Base-by-base conservation (phyloP, 345 rosid species). In the Brassica carinata region DNA sequence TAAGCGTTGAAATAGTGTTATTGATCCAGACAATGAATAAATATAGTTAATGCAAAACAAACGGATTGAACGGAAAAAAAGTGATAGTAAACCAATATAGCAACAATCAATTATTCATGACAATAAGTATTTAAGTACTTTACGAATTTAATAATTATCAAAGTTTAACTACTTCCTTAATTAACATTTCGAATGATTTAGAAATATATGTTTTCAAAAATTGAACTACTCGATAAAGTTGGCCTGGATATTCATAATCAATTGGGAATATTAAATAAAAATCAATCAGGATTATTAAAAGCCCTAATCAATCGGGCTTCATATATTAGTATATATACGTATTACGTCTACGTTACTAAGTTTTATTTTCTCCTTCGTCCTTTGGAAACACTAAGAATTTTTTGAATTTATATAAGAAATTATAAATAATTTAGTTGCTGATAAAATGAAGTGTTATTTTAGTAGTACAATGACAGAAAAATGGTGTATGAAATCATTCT, bases 371-470 rank as follows among this genome's bases (percentile, higher is more conserved):
- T 66, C 30, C n/a, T 1, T 70, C 33, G 70, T 51, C 71, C 65
- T 7, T 59, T 64, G 40, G 76, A 33, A 64, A 71, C 48, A 59
- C 79, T 9, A 17, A 68, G 48, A 33, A 10, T 14, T 64, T 23
- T 63, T 64, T 71, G 23, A 71, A 23, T 67, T 67, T 73, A 43
- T 30, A 30, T n/a, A 73, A 19, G 62, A 30, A 73, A 73, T 9
- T 3, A 64, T 14, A 71, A 5, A 26, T 31, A 8, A n/a, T 31
- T 64, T 71, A 64, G 40, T 7, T 64, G 65, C 30, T 34, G 65
- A 55, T 71, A 7, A n/a, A 26, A 71, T 26, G n/a, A 61, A 19
- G 19, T 64, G 29, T 69, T 31, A 48, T 64, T 64, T 14, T 71
- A 77, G 30, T 4, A 71, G 71, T 51, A 30, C 73, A 33, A 17